Conservation (phyloP, 192 early-diverging fungal genomes). For the Coemansia sp. region DNA sequence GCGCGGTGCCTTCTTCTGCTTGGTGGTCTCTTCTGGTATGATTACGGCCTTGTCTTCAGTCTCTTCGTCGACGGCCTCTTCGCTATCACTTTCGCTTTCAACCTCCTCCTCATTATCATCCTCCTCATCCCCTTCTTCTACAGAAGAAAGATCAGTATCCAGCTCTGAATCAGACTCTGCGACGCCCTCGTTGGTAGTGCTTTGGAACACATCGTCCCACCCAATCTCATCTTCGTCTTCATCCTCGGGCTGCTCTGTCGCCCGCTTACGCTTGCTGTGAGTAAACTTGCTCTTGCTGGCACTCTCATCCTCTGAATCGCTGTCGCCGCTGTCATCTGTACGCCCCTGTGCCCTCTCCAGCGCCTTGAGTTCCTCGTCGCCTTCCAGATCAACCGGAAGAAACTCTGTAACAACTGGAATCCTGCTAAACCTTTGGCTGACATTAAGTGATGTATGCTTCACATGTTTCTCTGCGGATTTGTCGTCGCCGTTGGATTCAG, state of each 20-base stretch:
- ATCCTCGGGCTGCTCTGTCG: constrained; percentile 42
- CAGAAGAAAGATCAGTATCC: constrained; percentile 45
- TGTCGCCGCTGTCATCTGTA: constrained; percentile 13
- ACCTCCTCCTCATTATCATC: constrained; percentile 23
- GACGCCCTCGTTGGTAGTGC: constrained; percentile 67
- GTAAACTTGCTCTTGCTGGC: constrained; percentile 30
- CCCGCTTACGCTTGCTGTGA: constrained; percentile 27
- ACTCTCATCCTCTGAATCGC: constrained; percentile 29
- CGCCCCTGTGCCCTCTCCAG: constrained; percentile 54
- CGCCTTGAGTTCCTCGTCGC: constrained; percentile 58
- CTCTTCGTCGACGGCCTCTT: constrained; percentile 19
- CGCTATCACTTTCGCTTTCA: constrained; percentile 14
- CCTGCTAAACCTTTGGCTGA: constrained; percentile 89
- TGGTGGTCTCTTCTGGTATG: constrained; percentile 31
- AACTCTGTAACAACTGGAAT: constrained; percentile 86
- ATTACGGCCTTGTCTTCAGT: constrained; percentile 23
- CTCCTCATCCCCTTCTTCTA: constrained; percentile 52
- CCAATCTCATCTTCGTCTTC: constrained; percentile 59
- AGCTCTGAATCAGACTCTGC: constrained; percentile 46
- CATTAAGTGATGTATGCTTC: constrained; percentile 51
- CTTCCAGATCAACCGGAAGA: constrained; percentile 77
- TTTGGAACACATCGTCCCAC: constrained; percentile 88
- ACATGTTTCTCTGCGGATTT: constrained; percentile 9
- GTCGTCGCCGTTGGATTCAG: constrained; percentile 31
- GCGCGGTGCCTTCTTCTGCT: constrained; percentile 64